These are phyloP conservation scores for Asterochloris sp. DNA, from an alignment of 139 green algal species.

Conservation along the genomic window DNA sequence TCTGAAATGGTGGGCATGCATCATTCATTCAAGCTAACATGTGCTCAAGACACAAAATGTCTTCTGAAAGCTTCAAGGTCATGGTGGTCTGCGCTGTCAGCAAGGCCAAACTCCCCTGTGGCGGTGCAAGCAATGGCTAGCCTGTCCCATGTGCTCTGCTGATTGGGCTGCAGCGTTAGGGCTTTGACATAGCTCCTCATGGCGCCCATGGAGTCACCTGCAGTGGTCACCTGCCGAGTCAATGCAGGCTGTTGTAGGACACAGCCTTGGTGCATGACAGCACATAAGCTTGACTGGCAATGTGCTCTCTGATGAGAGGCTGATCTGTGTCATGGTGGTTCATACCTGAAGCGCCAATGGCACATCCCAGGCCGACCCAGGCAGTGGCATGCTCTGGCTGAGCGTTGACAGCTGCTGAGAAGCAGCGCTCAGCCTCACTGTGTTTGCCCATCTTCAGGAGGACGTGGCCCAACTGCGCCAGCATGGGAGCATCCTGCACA, in stretches of 20 bases:
- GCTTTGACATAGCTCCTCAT: constrained; percentile 4
- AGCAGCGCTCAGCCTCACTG: constrained; percentile 8
- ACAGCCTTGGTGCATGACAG: no score
- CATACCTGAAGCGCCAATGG: neutral
- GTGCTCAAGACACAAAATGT: no score
- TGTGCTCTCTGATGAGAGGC: no score
- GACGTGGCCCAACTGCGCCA: neutral
- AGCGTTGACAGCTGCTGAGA: constrained; percentile 1
- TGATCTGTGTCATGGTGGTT: no score
- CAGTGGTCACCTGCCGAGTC: no score
- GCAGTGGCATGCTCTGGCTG: constrained; percentile 8
- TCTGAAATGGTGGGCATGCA: no score
- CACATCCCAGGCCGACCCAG: neutral
- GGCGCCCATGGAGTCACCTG: constrained; percentile 1
- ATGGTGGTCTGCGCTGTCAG: constrained; percentile 10
- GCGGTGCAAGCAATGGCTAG: constrained; percentile 3
- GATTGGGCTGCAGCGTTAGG: neutral
- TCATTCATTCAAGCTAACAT: no score
- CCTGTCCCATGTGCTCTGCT: neutral
- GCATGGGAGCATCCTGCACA: neutral
- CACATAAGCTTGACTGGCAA: no score
- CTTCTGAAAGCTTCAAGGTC: neutral
- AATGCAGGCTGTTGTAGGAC: no score
- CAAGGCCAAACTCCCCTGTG: constrained; percentile 3
- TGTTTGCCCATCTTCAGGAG: constrained; percentile 7